Conservation (phyloP, 805 yeast species). For the Lipomyces starkeyi region DNA sequence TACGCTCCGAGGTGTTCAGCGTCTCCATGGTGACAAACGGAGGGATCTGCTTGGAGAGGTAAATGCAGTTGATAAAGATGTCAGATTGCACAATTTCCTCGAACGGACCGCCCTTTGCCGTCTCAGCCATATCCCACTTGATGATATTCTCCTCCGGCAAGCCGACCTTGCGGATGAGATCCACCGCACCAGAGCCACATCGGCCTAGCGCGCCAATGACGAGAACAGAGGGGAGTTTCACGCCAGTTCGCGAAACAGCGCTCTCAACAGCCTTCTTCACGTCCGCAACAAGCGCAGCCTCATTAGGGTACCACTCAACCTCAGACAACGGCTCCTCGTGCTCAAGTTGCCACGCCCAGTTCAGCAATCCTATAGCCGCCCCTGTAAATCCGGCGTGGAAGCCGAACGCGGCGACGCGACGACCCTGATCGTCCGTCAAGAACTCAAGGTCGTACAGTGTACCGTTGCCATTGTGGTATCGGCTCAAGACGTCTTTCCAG, state of each 20-base stretch:
- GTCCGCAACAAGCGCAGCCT: constrained; percentile 71
- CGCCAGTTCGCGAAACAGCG: constrained; percentile 55
- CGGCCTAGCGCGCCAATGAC: constrained; percentile 98
- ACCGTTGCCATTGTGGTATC: constrained; percentile 94
- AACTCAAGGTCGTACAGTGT: constrained; percentile 92
- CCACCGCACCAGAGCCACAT: constrained; percentile 97
- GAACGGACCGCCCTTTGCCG: constrained; percentile 97
- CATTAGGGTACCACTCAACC: constrained; percentile 82
- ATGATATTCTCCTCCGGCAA: constrained; percentile 80
- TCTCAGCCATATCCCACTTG: constrained; percentile 98
- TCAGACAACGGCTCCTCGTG: constrained; percentile 77
- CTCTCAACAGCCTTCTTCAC: constrained; percentile 53
- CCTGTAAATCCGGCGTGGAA: constrained; percentile 99
- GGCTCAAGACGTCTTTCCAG: constrained; percentile 86
- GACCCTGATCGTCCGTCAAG: constrained; percentile 89
- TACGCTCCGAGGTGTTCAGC: constrained; percentile 72
- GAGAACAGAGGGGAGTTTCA: constrained; percentile 65
- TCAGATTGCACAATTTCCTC: constrained; percentile 86
- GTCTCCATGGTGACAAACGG: constrained; percentile 80
- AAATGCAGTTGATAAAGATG: constrained; percentile 94
- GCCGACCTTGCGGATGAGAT: constrained; percentile 80
- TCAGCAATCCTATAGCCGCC: constrained; percentile 93
- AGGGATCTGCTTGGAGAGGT: constrained; percentile 89
- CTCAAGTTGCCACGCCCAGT: constrained; percentile 91
- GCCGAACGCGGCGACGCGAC: constrained; percentile 99